Base-by-base conservation (phyloP, 2,329 filamentous ascomycete species). In the Lasiodiplodia sp. region DNA sequence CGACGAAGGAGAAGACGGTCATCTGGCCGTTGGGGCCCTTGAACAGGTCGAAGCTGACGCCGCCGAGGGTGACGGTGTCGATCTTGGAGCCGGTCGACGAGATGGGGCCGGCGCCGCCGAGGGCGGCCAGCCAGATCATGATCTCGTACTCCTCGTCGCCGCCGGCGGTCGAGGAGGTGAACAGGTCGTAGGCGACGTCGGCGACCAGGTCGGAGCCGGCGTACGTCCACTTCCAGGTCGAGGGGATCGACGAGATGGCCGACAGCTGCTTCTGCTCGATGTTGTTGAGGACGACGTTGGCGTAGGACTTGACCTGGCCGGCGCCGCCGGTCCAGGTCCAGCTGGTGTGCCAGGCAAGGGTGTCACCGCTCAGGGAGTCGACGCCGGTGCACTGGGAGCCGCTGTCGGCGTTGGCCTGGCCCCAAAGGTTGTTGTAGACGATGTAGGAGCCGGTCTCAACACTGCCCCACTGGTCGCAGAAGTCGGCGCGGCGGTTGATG, bases 101-200 rank as follows among this genome's bases (percentile, higher is more conserved):
- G 80, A 90, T 88, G 28, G 87, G 86, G 5, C 87, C 87, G 2
- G 86, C 87, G 63, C 85, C 84, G 31, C 85, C 87, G 55, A 88
- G 77, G 37, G 86, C 86, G 3, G 81, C 85, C 56, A 90, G 81
- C 88, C 89, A 91, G 72, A 91, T 83, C 88, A 91, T 91, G 72
- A 91, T 81, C 78, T 91, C 89, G 74, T 87, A 90, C 72, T 87
- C 81, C n/a, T 82, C 75, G 57, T 71, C 75, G 52, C 80, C 82
- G 37, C 78, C 78, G 1, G 85, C 81, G 21, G 81, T 80, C 52
- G 84, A 81, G 8, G 81, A 80, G 18, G 87, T 87, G 79, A 90
- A 90, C 63, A 90, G 77, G 75, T 90, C 87, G 73, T 88, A 90
- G 16, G 87, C 82, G 18, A 91, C 88, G 73, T 90, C 84, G 65